Conservation (phyloP, 148 eudicot species). For the Selenicereus undatus region DNA sequence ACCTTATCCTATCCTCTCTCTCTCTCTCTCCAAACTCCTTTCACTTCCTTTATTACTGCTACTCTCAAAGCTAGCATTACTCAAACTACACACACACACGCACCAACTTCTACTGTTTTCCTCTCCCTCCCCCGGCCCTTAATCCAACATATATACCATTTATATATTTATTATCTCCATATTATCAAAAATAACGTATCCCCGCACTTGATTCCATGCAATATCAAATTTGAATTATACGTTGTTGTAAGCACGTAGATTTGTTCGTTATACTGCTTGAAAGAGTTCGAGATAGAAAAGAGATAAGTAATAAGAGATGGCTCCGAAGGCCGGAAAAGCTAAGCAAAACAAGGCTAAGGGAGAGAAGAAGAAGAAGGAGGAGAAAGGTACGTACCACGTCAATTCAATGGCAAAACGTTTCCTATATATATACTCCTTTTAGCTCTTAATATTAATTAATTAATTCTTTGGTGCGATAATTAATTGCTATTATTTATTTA, state of each 20-base stretch:
- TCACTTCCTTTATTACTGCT: constrained; percentile 21
- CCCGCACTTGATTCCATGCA: neutral
- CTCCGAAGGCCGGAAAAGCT: constrained; percentile 79
- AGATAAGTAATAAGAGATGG: constrained; percentile 37
- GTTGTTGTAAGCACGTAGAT: neutral
- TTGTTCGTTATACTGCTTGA: neutral
- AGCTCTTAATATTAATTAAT: neutral
- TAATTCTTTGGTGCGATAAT: neutral
- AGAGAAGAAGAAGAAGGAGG: constrained; percentile 97
- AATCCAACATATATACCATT: neutral
- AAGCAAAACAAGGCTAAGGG: constrained; percentile 87
- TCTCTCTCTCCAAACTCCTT: neutral
- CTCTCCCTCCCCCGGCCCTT: neutral
- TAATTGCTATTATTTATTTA: too few relatives aligned
- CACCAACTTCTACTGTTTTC: neutral
- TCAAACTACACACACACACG: neutral
- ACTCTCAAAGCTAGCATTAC: neutral
- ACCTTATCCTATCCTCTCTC: constrained; percentile 33
- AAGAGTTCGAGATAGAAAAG: neutral
- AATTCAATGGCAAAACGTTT: neutral
- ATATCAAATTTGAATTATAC: neutral
- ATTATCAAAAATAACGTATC: too few relatives aligned
- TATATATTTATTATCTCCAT: neutral
- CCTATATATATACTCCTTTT: too few relatives aligned
- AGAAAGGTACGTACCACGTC: constrained; percentile 49